These are phyloP conservation scores for Eimeria necatrix DNA, from an alignment of 169 alveolate species.

Conservation along the genomic window DNA sequence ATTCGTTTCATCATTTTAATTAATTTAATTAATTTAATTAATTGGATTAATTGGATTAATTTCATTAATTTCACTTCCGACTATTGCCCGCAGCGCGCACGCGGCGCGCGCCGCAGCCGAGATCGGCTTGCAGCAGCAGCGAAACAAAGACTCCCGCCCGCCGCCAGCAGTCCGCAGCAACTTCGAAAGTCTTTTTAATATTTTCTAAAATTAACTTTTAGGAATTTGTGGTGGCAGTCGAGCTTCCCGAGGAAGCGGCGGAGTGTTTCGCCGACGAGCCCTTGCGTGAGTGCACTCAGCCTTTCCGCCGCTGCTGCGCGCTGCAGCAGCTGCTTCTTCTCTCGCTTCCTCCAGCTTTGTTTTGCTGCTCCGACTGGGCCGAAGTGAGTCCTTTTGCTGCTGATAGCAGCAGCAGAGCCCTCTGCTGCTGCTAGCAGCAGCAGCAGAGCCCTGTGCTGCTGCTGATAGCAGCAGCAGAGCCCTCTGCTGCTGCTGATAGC, in stretches of 20 bases:
- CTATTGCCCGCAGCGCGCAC: neutral
- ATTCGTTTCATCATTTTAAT: neutral
- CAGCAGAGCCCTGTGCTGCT: no score
- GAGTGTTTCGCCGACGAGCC: neutral
- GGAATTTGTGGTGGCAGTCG: neutral
- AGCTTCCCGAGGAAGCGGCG: neutral
- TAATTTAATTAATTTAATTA: neutral
- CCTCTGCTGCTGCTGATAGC: no score
- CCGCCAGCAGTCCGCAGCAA: constrained; percentile 10
- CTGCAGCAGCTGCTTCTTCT: no score
- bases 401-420: no score
- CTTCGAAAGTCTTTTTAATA: no score
- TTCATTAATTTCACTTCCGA: neutral
- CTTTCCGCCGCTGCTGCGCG: no score
- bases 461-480: no score
- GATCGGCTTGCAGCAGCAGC: neutral
- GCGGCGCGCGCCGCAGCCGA: neutral
- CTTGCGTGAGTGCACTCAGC: neutral
- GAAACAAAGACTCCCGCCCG: neutral
- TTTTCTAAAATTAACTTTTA: neutral
- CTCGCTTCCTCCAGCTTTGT: neutral
- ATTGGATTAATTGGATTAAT: no score
- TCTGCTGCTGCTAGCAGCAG: no score
- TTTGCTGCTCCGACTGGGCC: neutral
- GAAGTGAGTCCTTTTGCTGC: neutral